Evolutionary conservation across 2,329 filamentous ascomycete species (phyloP), one percentile per base, ranked within the genome.

Genomic region (Microcyclospora pomicola): DNA sequence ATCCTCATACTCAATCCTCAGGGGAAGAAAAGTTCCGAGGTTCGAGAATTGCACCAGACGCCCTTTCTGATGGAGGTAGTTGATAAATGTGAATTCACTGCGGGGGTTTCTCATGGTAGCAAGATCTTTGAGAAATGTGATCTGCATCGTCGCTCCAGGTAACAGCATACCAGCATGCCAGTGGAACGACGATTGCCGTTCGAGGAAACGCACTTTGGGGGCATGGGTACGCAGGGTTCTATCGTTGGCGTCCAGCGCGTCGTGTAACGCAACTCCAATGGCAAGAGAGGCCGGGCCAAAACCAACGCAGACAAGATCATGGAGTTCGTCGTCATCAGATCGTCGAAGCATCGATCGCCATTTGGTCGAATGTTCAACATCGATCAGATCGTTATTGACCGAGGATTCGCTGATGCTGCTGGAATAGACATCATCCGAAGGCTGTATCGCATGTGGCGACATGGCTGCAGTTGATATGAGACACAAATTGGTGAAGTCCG

Each of bases 151-250:
- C 37, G 87, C 83, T 5, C 86, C 87, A 0, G 86, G 84, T 2
- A 96, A 73, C 42, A 95, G 75, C 88, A 96, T 96, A 42, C 88
- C 88, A 0, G 85, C 78, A 60, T 96, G 88, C 88, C 88, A 96
- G 41, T 82, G 76, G 55, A 96, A 96, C 34, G 71, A 65, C 27
- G 68, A 55, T 62, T 96, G 88, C 59, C 82, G 81, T 66, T 96
- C 88, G 15, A 96, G 63, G 61, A 95, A 96, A 33, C 83, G 72
- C 3, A 93, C 77, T 56, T 82, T 85, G 34, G 84, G 82, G 33
- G 60, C 49, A 40, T 56, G 52, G 39, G 51, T 52, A 11, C 58
- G 53, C 3, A 65, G 48, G n/a, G 49, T 49, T 2, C 58, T 51
- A 4, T 40, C 40, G 15, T 45, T 47, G 61, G 51, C 43, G 55